A percentile compares a stretch with the other conserved stretches of the same genome.
Conservation (phyloP, 1,139 yeast genomes). For the Yamadazyma spencermartinsiae region DNA sequence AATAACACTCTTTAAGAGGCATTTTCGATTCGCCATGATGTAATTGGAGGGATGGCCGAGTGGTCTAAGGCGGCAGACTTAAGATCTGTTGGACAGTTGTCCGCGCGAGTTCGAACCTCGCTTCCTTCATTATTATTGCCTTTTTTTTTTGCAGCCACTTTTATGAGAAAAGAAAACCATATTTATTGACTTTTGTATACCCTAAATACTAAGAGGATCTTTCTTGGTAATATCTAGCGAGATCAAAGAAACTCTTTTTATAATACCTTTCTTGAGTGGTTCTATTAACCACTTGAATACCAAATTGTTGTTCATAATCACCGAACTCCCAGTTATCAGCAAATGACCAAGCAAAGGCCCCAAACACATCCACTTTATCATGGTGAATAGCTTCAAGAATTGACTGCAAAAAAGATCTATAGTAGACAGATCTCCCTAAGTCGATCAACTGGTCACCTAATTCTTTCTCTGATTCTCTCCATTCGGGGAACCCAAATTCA, state of each 20-base stretch:
- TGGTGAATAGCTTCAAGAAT: constrained; percentile 24
- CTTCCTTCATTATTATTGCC: constrained; percentile 57
- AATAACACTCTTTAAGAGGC: no score
- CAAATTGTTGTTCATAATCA: constrained; percentile 30
- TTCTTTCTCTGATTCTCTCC: constrained; percentile 28
- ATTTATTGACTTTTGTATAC: background rate
- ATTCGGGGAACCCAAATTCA: constrained; percentile 37
- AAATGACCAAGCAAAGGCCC: constrained; percentile 36
- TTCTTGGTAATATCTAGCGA: constrained; percentile 18
- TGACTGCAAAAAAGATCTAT: constrained; percentile 26
- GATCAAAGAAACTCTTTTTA: constrained; percentile 35
- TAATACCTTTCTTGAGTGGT: constrained; percentile 28
- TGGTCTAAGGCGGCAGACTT: constrained; percentile 59
- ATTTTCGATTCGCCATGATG: no score
- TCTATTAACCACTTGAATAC: constrained; percentile 35
- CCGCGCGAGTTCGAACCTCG: constrained; percentile 91
- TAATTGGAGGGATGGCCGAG: constrained; percentile 59
- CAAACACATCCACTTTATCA: constrained; percentile 29
- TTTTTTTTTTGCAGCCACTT: constrained; percentile 1
- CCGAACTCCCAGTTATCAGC: constrained; percentile 36
- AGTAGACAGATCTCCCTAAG: constrained; percentile 29
- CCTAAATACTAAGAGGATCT: constrained; percentile 7
- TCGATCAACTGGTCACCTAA: constrained; percentile 29
- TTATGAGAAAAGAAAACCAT: background rate
- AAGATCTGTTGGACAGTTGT: constrained; percentile 56